Base-by-base conservation (phyloP, 306 rosid genomes). In the Dalbergia oliveri region DNA sequence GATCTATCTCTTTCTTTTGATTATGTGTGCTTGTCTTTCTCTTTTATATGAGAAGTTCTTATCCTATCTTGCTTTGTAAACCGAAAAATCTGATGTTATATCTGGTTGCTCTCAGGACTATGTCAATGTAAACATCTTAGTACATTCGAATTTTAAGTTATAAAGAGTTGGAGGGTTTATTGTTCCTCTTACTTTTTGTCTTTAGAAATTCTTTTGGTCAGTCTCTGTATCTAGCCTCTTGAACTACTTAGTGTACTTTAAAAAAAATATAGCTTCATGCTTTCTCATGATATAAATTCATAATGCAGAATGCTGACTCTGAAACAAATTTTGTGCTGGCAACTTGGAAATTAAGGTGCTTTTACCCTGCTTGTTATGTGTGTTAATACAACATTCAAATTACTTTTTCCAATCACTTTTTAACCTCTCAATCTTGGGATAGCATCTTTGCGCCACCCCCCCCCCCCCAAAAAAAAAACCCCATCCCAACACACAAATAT, bases 301-400 rank as follows among this genome's bases (percentile, higher is more conserved):
- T 51, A 53, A 35, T 77, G 85, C 95, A 93, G 97, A 90, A 62
- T 74, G 74, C 76, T 61, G 78, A 80, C 69, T 84, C 91, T 44
- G 87, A 86, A 69, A 68, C 86, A 66, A 85, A 75, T 34, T 84
- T 73, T 84, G 87, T 92, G 74, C 71, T 64, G 14, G 99, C 97
- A 73, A 89, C 89, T 58, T 94, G 97, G 99, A 89, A 88, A 76
- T 87, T 94, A 61, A 91, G 99, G 99, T 94, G 59, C 89, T 81
- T 83, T 81, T 83, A 69, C 53, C 75, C 51, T 60, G 33, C 54
- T 59, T 66, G 34, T 39, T 67, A 14, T 62, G n/a, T 21, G 14
- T 54, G 50, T 62, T 68, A 39, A 34, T 56, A 15, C 78, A 76
- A 54, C 78, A 50, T 60, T 23, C 2, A 15, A 41, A 9, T 74